Percentiles rank a stretch among this genome's conserved stretches.
Evolutionary conservation across 352 stramenopile species (phyloP).

Genomic region (Hyaloperonospora brassicae): DNA sequence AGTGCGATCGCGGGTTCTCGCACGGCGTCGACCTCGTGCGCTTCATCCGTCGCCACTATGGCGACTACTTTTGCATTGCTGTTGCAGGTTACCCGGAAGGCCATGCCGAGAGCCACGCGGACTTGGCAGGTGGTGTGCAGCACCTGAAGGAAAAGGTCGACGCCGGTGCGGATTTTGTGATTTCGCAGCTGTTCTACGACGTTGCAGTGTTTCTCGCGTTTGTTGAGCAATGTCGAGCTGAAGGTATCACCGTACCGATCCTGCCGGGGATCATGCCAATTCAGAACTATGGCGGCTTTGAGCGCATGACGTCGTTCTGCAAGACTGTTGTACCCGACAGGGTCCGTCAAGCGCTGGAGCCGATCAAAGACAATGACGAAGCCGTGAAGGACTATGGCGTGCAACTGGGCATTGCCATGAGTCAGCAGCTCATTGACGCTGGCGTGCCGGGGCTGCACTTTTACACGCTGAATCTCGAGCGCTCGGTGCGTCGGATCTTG

Average conservation of each 20-base stretch:
- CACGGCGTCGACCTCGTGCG: constrained; percentile 95
- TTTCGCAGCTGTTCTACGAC: constrained; percentile 99
- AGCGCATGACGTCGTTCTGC: constrained; percentile 96
- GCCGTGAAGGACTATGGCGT: constrained; percentile 95
- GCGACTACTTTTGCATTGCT: constrained; percentile 93
- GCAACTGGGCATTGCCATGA: constrained; percentile 92
- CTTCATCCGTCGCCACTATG: constrained; percentile 93
- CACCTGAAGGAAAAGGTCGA: constrained; percentile 98
- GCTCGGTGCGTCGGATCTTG: constrained; percentile 85
- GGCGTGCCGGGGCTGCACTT: constrained; percentile 88
- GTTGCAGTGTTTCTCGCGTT: constrained; percentile 92
- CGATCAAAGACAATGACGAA: constrained; percentile 94
- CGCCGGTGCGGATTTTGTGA: constrained; percentile 96
- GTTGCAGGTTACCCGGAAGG: constrained; percentile 98
- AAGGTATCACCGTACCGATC: constrained; percentile 92
- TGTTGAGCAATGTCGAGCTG: constrained; percentile 83
- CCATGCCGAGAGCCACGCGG: constrained; percentile 86
- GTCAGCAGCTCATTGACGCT: constrained; percentile 86
- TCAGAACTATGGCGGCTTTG: constrained; percentile 95
- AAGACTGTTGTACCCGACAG: constrained; percentile 91
- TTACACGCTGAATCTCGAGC: constrained; percentile 93
- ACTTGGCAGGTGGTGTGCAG: constrained; percentile 89
- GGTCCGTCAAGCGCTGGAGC: constrained; percentile 73
- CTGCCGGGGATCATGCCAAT: constrained; percentile 99
- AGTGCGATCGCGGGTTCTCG: constrained; percentile 89